Evolutionary conservation across 179 eudicot species (phyloP).

Genomic region (Silene vulgaris): DNA sequence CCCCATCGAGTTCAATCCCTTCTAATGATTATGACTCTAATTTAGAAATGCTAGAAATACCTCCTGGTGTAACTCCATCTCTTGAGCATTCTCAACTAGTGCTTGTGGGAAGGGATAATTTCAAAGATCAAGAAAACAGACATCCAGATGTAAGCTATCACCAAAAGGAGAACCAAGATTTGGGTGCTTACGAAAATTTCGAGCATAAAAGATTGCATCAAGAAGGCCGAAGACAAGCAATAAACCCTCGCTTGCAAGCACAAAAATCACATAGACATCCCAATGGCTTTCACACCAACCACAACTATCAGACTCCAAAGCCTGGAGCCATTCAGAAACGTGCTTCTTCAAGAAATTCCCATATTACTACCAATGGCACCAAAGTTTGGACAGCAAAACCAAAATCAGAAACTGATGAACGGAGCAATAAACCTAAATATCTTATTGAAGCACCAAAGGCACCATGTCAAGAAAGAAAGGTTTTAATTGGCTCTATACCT

Average conservation of each 20-base stretch:
- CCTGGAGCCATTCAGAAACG: constrained; percentile 51
- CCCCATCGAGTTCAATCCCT: constrained; percentile 40
- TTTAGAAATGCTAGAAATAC: constrained; percentile 31
- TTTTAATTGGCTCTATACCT: constrained; percentile 78
- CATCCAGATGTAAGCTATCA: constrained; percentile 6
- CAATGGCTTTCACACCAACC: constrained; percentile 43
- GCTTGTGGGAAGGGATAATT: constrained; percentile 25
- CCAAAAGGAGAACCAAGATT: constrained; percentile 30
- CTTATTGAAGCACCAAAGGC: constrained; percentile 30
- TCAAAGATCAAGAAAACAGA: constrained; percentile 18
- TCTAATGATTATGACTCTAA: constrained; percentile 30
- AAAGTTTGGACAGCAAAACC: constrained; percentile 38
- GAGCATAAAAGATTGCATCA: constrained; percentile 33
- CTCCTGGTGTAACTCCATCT: constrained; percentile 23
- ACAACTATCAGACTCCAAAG: constrained; percentile 40
- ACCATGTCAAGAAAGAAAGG: constrained; percentile 32
- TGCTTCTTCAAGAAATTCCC: constrained; percentile 34
- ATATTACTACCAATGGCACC: constrained; percentile 24
- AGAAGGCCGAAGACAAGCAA: constrained; percentile 34
- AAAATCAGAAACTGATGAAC: constrained; percentile 38
- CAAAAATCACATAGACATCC: constrained; percentile 46
- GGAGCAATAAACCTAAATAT: constrained; percentile 22
- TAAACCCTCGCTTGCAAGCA: constrained; percentile 48
- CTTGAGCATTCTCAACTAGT: constrained; percentile 32
- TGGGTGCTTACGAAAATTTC: constrained; percentile 24